phyloP scores from a whole-genome alignment of 768 basidiomycete genomes.

The Mrakia gelida region DNA sequence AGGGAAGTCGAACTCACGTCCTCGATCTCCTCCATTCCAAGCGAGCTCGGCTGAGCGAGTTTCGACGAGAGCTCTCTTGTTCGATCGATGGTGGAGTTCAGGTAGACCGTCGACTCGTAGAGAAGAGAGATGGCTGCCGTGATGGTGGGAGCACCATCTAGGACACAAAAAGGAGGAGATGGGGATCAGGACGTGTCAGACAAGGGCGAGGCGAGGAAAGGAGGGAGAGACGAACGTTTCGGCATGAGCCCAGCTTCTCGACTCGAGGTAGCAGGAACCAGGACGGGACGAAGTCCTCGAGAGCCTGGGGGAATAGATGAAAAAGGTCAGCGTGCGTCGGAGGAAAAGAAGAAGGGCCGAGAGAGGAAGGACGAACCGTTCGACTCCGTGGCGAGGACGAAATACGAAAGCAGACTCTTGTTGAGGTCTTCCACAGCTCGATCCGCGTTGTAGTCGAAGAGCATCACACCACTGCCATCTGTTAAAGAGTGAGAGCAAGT shows the following conservation, averaged over 20 bases:
- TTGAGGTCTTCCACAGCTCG: constrained; percentile 34
- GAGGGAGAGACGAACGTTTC: constrained; percentile 46
- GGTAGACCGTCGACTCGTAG: constrained; percentile 37
- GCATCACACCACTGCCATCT: constrained; percentile 19
- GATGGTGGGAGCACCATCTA: constrained; percentile 36
- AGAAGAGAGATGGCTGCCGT: constrained; percentile 62
- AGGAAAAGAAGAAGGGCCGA: neutral
- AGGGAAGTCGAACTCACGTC: constrained; percentile 50
- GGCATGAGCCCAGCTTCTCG: constrained; percentile 43
- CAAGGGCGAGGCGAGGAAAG: neutral
- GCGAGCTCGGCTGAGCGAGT: constrained; percentile 65
- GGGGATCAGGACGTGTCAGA: neutral
- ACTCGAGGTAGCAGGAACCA: constrained; percentile 41
- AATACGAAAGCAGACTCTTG: constrained; percentile 34
- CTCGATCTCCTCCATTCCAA: constrained; percentile 64
- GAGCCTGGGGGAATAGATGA: constrained; percentile 48
- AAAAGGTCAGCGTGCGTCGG: constrained; percentile 34
- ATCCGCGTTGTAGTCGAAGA: constrained; percentile 33
- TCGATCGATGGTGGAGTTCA: constrained; percentile 33
- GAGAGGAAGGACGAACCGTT: neutral
- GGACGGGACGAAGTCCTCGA: constrained; percentile 57
- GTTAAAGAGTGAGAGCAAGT: neutral
- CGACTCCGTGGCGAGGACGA: constrained; percentile 34
- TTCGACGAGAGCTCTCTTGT: constrained; percentile 66
- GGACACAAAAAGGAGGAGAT: neutral